Evolutionary conservation across 768 basidiomycete genomes (phyloP).

Genomic region (Phaeotremella fagi): DNA sequence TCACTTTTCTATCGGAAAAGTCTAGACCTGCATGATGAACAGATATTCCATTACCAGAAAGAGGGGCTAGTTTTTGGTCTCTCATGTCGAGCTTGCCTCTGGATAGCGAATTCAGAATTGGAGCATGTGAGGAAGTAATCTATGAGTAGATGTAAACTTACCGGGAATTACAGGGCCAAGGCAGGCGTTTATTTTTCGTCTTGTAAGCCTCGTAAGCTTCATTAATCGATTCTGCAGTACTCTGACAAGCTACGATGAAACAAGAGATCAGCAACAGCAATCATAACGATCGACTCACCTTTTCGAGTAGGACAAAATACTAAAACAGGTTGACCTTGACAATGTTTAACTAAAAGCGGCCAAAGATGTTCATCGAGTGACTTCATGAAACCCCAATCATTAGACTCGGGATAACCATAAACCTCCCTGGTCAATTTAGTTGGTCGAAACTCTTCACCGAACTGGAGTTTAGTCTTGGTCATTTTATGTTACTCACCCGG

Average conservation of each 20-base stretch:
- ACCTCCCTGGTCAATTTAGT: slow-evolving; percentile 72
- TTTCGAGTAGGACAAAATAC: slow-evolving; percentile 86
- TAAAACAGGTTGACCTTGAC: slow-evolving; percentile 74
- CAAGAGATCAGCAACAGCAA: neutral
- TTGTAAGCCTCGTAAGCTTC: slow-evolving; percentile 64
- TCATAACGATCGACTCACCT: slow-evolving; percentile 52
- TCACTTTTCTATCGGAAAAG: slow-evolving; percentile 64
- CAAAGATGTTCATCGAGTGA: slow-evolving; percentile 71
- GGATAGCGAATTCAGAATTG: neutral
- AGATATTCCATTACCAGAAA: slow-evolving; percentile 72
- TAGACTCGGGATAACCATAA: slow-evolving; percentile 64
- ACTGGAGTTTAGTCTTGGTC: slow-evolving; percentile 58
- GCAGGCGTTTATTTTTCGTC: slow-evolving; percentile 40
- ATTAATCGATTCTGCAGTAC: slow-evolving; percentile 69
- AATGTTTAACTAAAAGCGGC: slow-evolving; percentile 64
- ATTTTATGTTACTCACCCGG: no score
- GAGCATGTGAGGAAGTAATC: slow-evolving; percentile 61
- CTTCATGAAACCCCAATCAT: slow-evolving; percentile 72
- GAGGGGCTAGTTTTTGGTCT: slow-evolving; percentile 65
- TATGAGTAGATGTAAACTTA: slow-evolving; percentile 2
- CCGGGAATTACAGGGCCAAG: slow-evolving; percentile 10
- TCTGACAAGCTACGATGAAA: slow-evolving; percentile 15
- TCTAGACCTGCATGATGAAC: slow-evolving; percentile 87
- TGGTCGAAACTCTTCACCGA: slow-evolving; percentile 87
- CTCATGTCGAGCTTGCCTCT: slow-evolving; percentile 60